Evolutionary conservation across 129 eudicot species (phyloP).

Genomic region (Pittosporum tobira): DNA sequence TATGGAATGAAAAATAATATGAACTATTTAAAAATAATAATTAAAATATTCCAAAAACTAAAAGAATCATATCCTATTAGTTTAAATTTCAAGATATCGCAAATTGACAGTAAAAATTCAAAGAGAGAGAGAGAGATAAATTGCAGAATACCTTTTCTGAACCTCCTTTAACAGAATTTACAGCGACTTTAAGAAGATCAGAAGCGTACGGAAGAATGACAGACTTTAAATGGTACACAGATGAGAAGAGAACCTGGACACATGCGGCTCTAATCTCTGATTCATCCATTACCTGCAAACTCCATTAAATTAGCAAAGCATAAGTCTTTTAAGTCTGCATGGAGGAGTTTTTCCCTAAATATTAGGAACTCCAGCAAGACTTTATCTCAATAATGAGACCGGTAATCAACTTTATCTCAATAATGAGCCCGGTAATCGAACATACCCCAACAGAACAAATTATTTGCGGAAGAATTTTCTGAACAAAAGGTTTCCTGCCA

Average conservation of each 20-base stretch:
- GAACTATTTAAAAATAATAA: too few relatives aligned
- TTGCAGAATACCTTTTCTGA: constrained; percentile 43
- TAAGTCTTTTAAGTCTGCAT: neutral
- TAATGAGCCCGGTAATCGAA: neutral
- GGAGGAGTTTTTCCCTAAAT: neutral
- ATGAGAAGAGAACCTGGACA: constrained; percentile 71
- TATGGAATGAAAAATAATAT: too few relatives aligned
- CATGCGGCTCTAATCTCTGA: constrained; percentile 75
- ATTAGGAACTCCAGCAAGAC: neutral
- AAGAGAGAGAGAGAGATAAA: neutral
- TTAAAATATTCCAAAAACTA: too few relatives aligned
- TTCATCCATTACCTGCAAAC: constrained; percentile 36
- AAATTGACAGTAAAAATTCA: neutral
- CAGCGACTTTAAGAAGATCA: constrained; percentile 46
- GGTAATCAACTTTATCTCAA: neutral
- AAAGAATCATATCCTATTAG: too few relatives aligned
- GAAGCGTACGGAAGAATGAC: constrained; percentile 44
- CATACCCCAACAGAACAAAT: constrained; percentile 36
- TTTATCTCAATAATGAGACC: neutral
- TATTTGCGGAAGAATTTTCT: constrained; percentile 37
- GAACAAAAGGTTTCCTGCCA: constrained; percentile 49
- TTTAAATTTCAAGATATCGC: too few relatives aligned
- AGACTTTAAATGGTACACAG: constrained; percentile 71
- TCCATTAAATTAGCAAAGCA: constrained; percentile 2
- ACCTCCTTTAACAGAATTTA: constrained; percentile 47